Evolutionary conservation across 2,329 filamentous ascomycete species (phyloP), one percentile per base, ranked within the genome.

Genomic region (Cercospora sojina): DNA sequence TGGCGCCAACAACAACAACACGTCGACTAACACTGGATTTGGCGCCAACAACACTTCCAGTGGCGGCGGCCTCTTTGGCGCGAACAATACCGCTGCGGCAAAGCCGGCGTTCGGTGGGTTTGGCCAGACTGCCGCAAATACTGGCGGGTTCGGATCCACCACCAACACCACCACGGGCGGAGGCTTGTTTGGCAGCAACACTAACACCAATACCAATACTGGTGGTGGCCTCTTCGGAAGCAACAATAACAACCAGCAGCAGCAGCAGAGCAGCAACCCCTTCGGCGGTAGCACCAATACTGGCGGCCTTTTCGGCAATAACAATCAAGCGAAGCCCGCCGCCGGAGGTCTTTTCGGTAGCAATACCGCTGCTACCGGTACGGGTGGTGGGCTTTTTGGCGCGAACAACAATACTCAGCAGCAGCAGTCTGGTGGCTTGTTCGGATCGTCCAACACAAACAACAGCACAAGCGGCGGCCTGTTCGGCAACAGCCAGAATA

Each of bases 261-360:
- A 38, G 29, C 68, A 65, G 27, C 66, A 68, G 57, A 12, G 20
- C 20, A 75, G 74, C 32, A 74, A 77, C 49, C 73, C 76, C 16
- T 79, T 80, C 43, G 77, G 80, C 5, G 83, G 71, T 35, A 79
- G 74, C 57, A 74, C 70, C 56, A 82, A 77, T 67, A 76, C 71
- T 57, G 63, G 67, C 23, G 59, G 74, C 74, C 74, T 49, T 57
- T 32, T 76, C 74, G 5, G 80, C 78, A 58, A 78, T 76, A 47
- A 38, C 51, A 67, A 61, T 16, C 64, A 66, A 31, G 43, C 55
- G 20, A 67, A 67, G 49, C 65, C 65, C 35, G 61, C 65, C 12
- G 41, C 61, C 6, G 65, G 77, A 29, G 77, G 80, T 12, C 66
- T 72, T 10, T 83, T 83, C 67, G 80, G 81, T 10, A 76, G 72